Conservation (phyloP, 257 asterid species). For the Plantago ovata region DNA sequence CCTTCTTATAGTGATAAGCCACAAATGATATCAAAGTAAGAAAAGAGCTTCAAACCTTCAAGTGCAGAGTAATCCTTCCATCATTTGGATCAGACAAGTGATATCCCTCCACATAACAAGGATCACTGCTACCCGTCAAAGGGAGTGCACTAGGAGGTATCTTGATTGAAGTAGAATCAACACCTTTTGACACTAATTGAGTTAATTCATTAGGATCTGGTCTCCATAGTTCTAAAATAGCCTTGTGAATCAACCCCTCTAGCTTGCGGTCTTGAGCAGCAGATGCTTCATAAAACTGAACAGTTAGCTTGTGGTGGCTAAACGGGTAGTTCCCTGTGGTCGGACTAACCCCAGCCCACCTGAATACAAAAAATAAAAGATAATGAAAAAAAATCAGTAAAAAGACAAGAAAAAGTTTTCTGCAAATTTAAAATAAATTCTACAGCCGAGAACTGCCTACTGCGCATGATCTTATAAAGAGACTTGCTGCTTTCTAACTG, state of each 20-base stretch:
- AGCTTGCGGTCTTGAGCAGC: constrained; percentile 91
- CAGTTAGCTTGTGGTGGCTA: constrained; percentile 88
- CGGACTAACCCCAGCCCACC: constrained; percentile 86
- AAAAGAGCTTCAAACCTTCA: constrained; percentile 50
- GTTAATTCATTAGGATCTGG: constrained; percentile 85
- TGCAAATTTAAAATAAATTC: not conserved
- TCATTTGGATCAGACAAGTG: constrained; percentile 88
- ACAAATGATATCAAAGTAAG: not conserved
- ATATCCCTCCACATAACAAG: constrained; percentile 90
- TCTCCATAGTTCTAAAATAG: constrained; percentile 87
- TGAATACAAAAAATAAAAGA: constrained; percentile 26
- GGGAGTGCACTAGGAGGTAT: constrained; percentile 75
- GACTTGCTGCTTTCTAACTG: constrained; percentile 3
- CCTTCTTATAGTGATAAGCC: not conserved
- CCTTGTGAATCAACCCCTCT: constrained; percentile 87
- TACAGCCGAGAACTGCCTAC: not conserved
- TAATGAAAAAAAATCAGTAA: constrained; percentile 16
- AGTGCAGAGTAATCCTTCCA: constrained; percentile 80
- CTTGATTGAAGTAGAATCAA: constrained; percentile 59
- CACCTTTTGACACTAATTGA: constrained; percentile 62
- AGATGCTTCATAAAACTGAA: constrained; percentile 82
- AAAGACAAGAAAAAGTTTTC: not conserved
- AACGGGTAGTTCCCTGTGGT: constrained; percentile 90
- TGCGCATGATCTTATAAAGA: constrained; percentile 3
- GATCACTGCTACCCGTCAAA: constrained; percentile 89